Percentiles rank a stretch among this genome's conserved stretches.
phyloP scores from a whole-genome alignment of 2,329 filamentous ascomycete genomes.

The Epichloe sylvatica region DNA sequence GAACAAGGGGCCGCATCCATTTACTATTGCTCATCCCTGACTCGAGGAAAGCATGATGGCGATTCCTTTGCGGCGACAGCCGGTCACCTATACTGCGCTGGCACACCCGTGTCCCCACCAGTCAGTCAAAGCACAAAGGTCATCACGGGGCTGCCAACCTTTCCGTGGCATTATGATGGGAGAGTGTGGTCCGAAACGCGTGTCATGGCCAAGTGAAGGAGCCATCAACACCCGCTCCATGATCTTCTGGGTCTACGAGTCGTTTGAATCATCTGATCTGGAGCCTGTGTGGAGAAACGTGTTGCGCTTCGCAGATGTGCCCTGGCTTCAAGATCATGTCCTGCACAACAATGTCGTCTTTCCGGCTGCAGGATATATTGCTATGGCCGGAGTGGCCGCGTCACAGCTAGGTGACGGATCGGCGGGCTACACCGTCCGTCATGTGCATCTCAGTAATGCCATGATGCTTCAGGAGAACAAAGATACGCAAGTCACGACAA shows the following conservation, averaged over 20 bases:
- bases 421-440: not conserved
- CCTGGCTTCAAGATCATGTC: not conserved
- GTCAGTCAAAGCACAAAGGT: too few relatives aligned
- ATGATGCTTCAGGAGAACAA: not conserved
- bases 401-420: not conserved
- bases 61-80: not conserved
- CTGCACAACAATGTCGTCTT: not conserved
- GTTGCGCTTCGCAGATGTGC: not conserved
- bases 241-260: not conserved
- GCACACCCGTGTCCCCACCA: too few relatives aligned
- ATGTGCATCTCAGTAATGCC: not conserved
- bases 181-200: not conserved
- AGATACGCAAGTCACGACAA: not conserved
- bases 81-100: not conserved
- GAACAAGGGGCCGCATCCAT: not conserved
- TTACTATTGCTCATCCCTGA: not conserved
- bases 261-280: not conserved
- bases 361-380: not conserved
- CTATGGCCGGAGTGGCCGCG: not conserved
- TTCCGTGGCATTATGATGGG: not conserved
- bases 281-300: not conserved
- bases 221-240: not conserved
- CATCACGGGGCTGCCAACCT: not conserved
- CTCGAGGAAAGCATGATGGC: not conserved
- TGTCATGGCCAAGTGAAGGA: not conserved